These are phyloP conservation scores for Eucalyptus tenuipes DNA, from an alignment of 345 rosid species.

Conservation along the genomic window DNA sequence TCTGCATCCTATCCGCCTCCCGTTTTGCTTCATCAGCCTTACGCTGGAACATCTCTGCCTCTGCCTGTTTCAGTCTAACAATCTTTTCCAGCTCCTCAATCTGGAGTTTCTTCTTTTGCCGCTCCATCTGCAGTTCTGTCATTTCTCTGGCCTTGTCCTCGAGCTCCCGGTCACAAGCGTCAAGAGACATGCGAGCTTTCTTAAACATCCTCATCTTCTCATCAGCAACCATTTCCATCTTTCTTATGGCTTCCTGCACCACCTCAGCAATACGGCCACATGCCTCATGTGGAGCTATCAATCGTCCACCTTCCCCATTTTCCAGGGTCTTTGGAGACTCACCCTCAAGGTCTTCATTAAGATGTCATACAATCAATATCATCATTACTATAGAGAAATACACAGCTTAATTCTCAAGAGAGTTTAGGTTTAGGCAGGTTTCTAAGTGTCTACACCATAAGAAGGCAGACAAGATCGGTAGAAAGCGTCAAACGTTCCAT, in stretches of 20 bases:
- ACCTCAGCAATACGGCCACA: constrained; percentile 93
- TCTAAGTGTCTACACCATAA: neutral
- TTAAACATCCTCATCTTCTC: constrained; percentile 92
- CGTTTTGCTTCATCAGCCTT: constrained; percentile 90
- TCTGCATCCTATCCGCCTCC: constrained; percentile 85
- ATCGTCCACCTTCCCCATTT: constrained; percentile 67
- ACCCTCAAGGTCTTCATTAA: constrained; percentile 57
- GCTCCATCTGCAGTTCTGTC: constrained; percentile 61
- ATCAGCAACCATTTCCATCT: constrained; percentile 97
- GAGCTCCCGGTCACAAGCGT: constrained; percentile 78
- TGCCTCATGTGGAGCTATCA: constrained; percentile 91
- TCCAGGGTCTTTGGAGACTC: constrained; percentile 84
- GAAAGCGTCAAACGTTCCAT: neutral
- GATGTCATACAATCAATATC: neutral
- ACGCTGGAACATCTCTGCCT: constrained; percentile 96
- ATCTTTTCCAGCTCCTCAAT: constrained; percentile 89
- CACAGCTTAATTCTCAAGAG: neutral
- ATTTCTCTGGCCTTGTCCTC: constrained; percentile 90
- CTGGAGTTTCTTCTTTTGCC: constrained; percentile 72
- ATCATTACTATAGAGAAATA: neutral
- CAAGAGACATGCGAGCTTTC: constrained; percentile 69
- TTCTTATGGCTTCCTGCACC: constrained; percentile 86
- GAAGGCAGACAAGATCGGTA: neutral
- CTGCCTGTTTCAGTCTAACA: constrained; percentile 89
- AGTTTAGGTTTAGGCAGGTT: neutral